Evolutionary conservation across 495 filamentous ascomycete species (phyloP), one percentile per base, ranked within the genome.

Genomic region (Lasiosphaeris hirsuta): DNA sequence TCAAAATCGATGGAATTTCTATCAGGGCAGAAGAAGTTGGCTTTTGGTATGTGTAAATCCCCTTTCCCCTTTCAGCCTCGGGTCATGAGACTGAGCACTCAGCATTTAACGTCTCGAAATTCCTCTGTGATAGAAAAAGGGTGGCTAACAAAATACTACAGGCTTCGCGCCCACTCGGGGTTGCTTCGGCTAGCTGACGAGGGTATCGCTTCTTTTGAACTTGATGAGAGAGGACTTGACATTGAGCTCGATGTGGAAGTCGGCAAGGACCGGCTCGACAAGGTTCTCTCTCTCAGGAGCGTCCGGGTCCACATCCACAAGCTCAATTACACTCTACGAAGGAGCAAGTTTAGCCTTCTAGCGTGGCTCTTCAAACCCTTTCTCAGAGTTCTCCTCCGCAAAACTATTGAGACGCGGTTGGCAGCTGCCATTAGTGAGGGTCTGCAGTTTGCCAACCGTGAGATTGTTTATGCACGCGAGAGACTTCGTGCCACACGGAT

Each of bases 191-290:
- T 96, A 17, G 82, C 80, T 34, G 90, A 95, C 64, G 82, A 91
- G 65, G 93, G 93, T 17, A 88, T 96, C 36, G 89, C 87, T 33
- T 89, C 85, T 48, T 90, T 96, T 69, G 81, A 80, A 23, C 84
- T 97, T 8, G 92, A 96, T 70, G 84, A 88, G 48, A 79, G 89
- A 6, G 93, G 93, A 1, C 83, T 96, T 48, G 93, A 97, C 66
- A 83, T 97, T 51, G 81, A 89, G 23, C 70, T 96, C 4, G 89
- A 93, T 59, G 73, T 96, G 4, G 90, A 96, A 61, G 80, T 97
- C 38, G 86, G 85, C 39, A 82, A 83, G 37, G 85, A 89, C 57
- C 74, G 79, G 6, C 66, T 93, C 0, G 90, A 96, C 58, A 83
- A 92, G 56, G 89, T 96, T 38, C 81, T 96, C 43, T 86, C 87